Base-by-base conservation (phyloP, 768 basidiomycete species). In the Lanmaoa pseudosensibilis region DNA sequence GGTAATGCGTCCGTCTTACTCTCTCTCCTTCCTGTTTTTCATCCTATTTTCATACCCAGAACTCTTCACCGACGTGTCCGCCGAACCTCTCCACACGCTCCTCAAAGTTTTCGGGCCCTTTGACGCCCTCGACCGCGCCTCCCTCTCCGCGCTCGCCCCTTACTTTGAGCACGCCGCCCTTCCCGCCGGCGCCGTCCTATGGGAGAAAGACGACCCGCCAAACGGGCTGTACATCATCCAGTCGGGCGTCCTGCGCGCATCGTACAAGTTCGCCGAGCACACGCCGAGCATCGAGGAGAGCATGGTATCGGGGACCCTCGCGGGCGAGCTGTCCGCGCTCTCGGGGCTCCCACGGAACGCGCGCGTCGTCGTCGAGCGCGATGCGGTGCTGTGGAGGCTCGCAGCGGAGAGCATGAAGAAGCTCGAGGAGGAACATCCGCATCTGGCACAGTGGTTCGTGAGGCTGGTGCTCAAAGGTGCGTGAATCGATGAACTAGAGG, bases 281-380 rank as follows among this genome's bases (percentile, higher is more conserved):
- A 74, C 82, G 7, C 80, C 82, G 25, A 69, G 73, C 6, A 84
- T 93, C 47, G 87, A 90, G 65, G 94, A 96, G 74, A 91, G 89
- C 2, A 96, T 96, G 94, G 92, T 95, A 0, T 85, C 92, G 4
- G 95, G 94, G 3, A 93, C 94, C 0, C 75, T 98, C 3, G 92
- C 95, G 11, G 96, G 96, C 0, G 96, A 98, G 72, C 71, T 99
- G 50, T 87, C 92, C 0, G 90, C 89, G 37, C 75, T 99, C 13
- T 86, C 94, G 10, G 85, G 84, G 21, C 78, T 87, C 19, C 79
- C 84, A 18, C 79, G 96, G 46, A 98, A 97, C 67, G 89, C 94
- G 25, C 91, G 88, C 5, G 92, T 92, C 36, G 76, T 87, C 0
- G 92, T 89, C 4, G 96, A 98, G 71, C 78, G 84, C 5, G 79